Evolutionary conservation across 495 filamentous ascomycete genomes (phyloP).

Genomic region (Durotheca rogersii): DNA sequence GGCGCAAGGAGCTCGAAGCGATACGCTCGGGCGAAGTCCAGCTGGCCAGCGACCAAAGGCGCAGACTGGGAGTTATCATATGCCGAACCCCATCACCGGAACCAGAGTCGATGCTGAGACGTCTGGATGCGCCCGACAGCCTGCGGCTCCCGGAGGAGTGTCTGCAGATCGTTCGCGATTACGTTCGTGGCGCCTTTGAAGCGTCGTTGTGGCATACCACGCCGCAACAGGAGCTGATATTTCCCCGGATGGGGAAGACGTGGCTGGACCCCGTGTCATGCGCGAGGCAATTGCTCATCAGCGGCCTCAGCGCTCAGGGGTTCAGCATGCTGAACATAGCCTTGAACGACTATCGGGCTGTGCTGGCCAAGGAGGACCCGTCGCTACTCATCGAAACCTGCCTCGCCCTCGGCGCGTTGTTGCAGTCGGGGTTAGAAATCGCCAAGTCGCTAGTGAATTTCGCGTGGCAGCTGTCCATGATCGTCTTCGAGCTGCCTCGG

Average conservation of each 20-base stretch:
- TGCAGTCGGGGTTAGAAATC: constrained; percentile 16
- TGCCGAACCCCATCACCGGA: constrained; percentile 26
- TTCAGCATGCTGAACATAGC: constrained; percentile 25
- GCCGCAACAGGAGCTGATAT: constrained; percentile 10
- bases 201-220: constrained; percentile 11
- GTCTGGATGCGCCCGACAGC: constrained; percentile 21
- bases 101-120: constrained; percentile 5
- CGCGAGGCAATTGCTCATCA: constrained; percentile 20
- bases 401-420: constrained; percentile 19
- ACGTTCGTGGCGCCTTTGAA: constrained; percentile 25
- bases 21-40: constrained; percentile 9
- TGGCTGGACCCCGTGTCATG: constrained; percentile 25
- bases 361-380: constrained; percentile 21
- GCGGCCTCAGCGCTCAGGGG: constrained; percentile 20
- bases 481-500: constrained; percentile 21
- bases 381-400: constrained; percentile 22
- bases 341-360: constrained; percentile 20
- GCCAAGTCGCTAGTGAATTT: constrained; percentile 21
- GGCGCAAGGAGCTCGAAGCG: constrained; percentile 13
- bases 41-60: constrained; percentile 3
- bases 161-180: constrained; percentile 26
- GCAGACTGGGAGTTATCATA: constrained; percentile 23
- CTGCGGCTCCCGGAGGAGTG: constrained; percentile 29
- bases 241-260: constrained; percentile 13
- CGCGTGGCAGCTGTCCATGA: constrained; percentile 15